Percentiles rank a stretch among this genome's conserved stretches.
phyloP scores from a whole-genome alignment of 352 stramenopile genomes.

The Phytopythium chamaehyphon region DNA sequence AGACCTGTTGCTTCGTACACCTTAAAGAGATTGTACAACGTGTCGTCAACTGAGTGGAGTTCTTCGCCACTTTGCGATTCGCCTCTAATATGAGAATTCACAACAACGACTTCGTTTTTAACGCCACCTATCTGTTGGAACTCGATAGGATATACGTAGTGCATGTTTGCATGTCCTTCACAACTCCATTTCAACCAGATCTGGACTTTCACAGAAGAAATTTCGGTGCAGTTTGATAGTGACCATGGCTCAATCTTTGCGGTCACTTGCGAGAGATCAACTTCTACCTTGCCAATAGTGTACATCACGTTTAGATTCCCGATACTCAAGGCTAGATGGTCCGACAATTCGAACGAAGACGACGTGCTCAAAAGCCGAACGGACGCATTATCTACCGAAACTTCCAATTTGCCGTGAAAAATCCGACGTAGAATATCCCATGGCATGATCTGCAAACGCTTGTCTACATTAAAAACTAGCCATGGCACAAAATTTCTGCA shows the following conservation, averaged over 20 bases:
- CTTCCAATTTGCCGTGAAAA: constrained; percentile 45
- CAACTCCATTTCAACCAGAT: constrained; percentile 45
- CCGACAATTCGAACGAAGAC: constrained; percentile 45
- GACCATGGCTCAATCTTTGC: constrained; percentile 68
- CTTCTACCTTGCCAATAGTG: constrained; percentile 19
- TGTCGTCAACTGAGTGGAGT: no score
- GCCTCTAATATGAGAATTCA: not conserved
- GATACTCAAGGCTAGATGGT: constrained; percentile 49
- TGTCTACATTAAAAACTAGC: constrained; percentile 49
- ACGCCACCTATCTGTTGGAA: constrained; percentile 10
- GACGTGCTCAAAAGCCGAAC: constrained; percentile 39
- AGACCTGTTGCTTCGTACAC: constrained; percentile 30
- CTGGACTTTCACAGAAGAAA: constrained; percentile 45
- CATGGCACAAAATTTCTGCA: constrained; percentile 26
- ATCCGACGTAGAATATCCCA: constrained; percentile 61
- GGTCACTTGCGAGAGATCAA: constrained; percentile 41
- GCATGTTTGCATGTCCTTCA: constrained; percentile 17
- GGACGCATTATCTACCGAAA: constrained; percentile 32
- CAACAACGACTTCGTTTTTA: constrained; percentile 2
- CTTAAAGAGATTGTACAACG: constrained; percentile 10
- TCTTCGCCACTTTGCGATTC: not conserved
- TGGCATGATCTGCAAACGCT: constrained; percentile 17
- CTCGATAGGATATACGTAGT: constrained; percentile 49
- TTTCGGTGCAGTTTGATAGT: constrained; percentile 54
- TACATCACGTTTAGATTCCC: constrained; percentile 33